Evolutionary conservation across 1,139 yeast species (phyloP), one percentile per base, ranked within the genome.

Genomic region (Scheffersomyces insectosa): DNA sequence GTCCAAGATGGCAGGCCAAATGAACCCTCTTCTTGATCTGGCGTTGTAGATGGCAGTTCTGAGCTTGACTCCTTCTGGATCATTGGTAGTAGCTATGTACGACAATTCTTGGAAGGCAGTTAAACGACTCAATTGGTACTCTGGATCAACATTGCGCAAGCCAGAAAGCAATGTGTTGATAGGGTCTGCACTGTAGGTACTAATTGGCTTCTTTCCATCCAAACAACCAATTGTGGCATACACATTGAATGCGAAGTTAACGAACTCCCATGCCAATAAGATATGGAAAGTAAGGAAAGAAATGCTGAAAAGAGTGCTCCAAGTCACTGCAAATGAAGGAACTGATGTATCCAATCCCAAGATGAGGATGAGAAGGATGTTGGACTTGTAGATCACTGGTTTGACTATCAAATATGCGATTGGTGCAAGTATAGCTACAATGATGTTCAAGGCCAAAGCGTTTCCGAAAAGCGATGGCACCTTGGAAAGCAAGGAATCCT

Each of bases 141-240:
- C 69, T 0, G 70, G 66, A 15, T 66, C 68, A 8, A 63, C 59
- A 45, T 73, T 73, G 36, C 78, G 73, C 49, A 91, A 72, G 0
- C 98, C 98, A 3, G 85, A 74, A 9, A 90, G 65, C 41, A 91
- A 69, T 2, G 96, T 85, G 39, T 80, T 83, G 43, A 88, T 76
- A 3, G 91, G 93, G 48, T 87, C 89, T 0, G 83, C 65, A 13
- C 93, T 82, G 39, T 80, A 72, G 5, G 82, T 71, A 36, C 93
- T 83, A 28, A 90, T 75, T 15, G 88, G 82, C 45, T 80, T 82
- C 23, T 84, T 83, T 29, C 88, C 82, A 55, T 86, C 89, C 40
- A 86, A 63, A 51, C 98, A 93, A 0, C 97, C 97, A 47, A 88
- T 77, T 7, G 90, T 77, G 57, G 91, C 77, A 62, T 88, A 91